phyloP scores from a whole-genome alignment of 2,329 filamentous ascomycete species.

The Pleomassaria siparia region DNA sequence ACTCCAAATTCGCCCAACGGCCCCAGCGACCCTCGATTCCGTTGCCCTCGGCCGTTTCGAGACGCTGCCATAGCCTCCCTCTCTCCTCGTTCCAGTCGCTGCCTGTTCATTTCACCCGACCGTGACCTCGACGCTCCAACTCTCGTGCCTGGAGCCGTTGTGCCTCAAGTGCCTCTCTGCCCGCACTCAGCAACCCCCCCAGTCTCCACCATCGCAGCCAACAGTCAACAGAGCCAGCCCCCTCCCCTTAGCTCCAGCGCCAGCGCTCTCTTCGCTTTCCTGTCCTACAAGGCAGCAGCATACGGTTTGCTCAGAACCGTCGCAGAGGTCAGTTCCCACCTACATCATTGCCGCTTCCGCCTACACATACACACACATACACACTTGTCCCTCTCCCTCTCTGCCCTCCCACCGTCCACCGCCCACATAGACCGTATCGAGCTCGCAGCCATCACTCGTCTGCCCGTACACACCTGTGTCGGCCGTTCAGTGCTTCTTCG shows the following conservation, averaged over 20 bases:
- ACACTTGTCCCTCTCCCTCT: background rate
- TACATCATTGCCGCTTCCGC: slow-evolving; percentile 12
- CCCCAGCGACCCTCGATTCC: slow-evolving; percentile 28
- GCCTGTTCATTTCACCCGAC: slow-evolving; percentile 16
- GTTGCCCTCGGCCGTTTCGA: slow-evolving; percentile 23
- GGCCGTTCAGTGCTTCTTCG: slow-evolving; percentile 1
- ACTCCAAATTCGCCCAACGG: slow-evolving; percentile 32
- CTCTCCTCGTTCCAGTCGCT: slow-evolving; percentile 20
- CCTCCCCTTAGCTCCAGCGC: slow-evolving; percentile 11
- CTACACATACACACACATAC: background rate
- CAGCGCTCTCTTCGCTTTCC: slow-evolving; percentile 10
- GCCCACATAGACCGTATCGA: slow-evolving; percentile 3
- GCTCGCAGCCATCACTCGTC: slow-evolving; percentile 5
- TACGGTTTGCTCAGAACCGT: slow-evolving; percentile 14
- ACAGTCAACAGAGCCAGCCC: too few species aligned
- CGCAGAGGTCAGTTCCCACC: slow-evolving; percentile 31
- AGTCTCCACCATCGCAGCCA: slow-evolving; percentile 9
- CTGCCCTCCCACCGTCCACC: background rate
- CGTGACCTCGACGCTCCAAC: slow-evolving; percentile 9
- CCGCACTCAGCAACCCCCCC: slow-evolving; percentile 16
- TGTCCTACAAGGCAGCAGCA: slow-evolving; percentile 7
- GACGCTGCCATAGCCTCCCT: slow-evolving; percentile 27
- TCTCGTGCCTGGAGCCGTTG: slow-evolving; percentile 32
- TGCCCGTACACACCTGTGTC: background rate
- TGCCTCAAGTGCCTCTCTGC: slow-evolving; percentile 24